A percentile compares a stretch with the other conserved stretches of the same genome.
These are phyloP conservation scores for Picea sitchensis DNA, from an alignment of 75 land plant genomes.

Conservation along the genomic window DNA sequence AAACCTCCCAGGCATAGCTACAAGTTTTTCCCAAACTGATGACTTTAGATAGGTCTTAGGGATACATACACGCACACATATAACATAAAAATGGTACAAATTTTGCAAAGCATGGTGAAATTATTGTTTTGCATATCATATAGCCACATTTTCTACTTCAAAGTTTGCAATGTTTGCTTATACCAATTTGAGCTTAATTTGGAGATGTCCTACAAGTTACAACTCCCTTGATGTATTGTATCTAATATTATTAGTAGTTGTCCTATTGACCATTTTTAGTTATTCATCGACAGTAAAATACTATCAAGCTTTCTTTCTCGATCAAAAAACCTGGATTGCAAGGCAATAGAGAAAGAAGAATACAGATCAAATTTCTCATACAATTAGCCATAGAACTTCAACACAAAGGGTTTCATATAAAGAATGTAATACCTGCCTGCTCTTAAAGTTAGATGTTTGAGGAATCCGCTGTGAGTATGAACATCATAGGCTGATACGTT, in stretches of 20 bases:
- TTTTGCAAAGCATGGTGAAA: no score
- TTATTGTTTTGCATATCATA: no score
- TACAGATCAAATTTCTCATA: not conserved
- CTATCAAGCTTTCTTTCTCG: not conserved
- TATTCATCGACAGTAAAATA: not conserved
- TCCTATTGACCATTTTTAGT: no score
- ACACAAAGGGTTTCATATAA: not conserved
- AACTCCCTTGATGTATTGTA: not conserved
- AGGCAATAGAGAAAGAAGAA: not conserved
- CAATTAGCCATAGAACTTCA: not conserved
- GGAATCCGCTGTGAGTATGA: slow-evolving; percentile 69
- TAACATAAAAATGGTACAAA: no score
- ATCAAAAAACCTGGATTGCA: not conserved
- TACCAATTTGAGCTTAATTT: no score
- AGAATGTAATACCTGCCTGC: slow-evolving; percentile 68
- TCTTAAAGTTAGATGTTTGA: slow-evolving; percentile 83
- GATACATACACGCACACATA: no score
- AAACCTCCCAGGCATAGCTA: no score
- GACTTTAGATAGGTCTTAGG: no score
- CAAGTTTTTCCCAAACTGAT: no score
- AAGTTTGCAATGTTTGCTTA: no score
- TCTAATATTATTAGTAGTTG: not conserved
- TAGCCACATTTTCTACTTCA: no score
- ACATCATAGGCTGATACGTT: slow-evolving; percentile 82
- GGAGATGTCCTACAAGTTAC: no score